phyloP scores from a whole-genome alignment of 306 rosid genomes.

The Trifolium dubium region DNA sequence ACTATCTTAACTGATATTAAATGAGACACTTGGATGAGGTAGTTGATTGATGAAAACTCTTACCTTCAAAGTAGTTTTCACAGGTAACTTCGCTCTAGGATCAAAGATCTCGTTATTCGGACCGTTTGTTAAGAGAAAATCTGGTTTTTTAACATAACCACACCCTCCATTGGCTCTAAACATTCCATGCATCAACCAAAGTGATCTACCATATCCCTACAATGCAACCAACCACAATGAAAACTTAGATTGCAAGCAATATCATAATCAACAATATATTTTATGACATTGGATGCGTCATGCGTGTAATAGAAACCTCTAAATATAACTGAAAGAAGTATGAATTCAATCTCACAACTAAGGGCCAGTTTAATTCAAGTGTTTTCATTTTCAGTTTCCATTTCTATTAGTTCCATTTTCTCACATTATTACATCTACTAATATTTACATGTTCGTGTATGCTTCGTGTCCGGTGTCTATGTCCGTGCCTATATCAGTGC shows the following conservation, averaged over 20 bases:
- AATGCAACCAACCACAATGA: constrained; percentile 38
- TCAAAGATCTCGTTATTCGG: constrained; percentile 70
- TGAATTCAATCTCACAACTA: too few species aligned
- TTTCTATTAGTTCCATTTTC: not conserved
- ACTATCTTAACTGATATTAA: constrained; percentile 31
- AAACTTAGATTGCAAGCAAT: constrained; percentile 25
- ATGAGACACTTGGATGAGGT: constrained; percentile 9
- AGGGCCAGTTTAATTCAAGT: too few species aligned
- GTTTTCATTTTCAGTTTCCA: too few species aligned
- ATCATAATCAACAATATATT: constrained; percentile 1
- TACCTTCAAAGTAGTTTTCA: constrained; percentile 81
- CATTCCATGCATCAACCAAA: constrained; percentile 99
- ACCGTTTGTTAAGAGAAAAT: constrained; percentile 59
- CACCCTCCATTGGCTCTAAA: constrained; percentile 94
- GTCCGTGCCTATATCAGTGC: not conserved
- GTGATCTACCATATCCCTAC: constrained; percentile 94
- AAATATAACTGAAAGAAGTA: too few species aligned
- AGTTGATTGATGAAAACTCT: constrained; percentile 33
- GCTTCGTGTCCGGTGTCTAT: not conserved
- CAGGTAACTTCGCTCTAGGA: constrained; percentile 63
- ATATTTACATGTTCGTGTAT: not conserved
- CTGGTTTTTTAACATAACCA: constrained; percentile 96
- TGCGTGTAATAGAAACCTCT: too few species aligned
- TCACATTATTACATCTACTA: not conserved
- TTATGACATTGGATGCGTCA: not conserved